Evolutionary conservation across 2,329 filamentous ascomycete species (phyloP).

Genomic region (Claviceps sp.): DNA sequence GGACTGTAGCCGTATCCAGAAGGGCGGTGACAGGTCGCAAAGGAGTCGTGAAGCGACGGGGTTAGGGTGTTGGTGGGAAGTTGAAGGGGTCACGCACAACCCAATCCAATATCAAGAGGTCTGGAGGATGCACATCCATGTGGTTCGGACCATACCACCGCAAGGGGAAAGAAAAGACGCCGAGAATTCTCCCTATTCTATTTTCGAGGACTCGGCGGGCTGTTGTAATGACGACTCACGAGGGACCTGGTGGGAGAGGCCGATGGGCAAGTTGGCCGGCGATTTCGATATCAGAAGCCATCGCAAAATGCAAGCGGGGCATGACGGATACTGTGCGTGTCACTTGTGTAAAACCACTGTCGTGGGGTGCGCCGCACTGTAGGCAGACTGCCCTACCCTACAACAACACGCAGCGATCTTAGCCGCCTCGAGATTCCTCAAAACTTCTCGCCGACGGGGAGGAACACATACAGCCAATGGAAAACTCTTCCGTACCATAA

Average conservation of each 20-base stretch:
- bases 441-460: not conserved
- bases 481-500: not conserved
- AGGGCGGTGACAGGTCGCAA: too few species aligned
- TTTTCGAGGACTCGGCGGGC: not conserved
- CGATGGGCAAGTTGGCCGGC: too few species aligned
- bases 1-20: not conserved
- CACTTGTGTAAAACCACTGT: not conserved
- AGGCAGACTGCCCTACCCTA: not conserved
- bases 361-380: not conserved
- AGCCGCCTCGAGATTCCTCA: too few species aligned
- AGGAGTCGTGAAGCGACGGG: not conserved
- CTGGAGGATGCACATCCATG: constrained; percentile 1
- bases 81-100: not conserved
- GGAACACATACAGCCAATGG: not conserved
- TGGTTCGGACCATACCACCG: not conserved
- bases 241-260: too few species aligned
- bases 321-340: not conserved
- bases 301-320: too few species aligned
- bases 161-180: not conserved
- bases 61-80: not conserved
- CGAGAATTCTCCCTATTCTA: not conserved
- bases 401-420: not conserved
- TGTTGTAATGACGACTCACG: not conserved
- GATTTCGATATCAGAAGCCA: too few species aligned
- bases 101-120: not conserved